Conservation (phyloP, 192 early-diverging fungal genomes). For the Rhizophagus clarus region DNA sequence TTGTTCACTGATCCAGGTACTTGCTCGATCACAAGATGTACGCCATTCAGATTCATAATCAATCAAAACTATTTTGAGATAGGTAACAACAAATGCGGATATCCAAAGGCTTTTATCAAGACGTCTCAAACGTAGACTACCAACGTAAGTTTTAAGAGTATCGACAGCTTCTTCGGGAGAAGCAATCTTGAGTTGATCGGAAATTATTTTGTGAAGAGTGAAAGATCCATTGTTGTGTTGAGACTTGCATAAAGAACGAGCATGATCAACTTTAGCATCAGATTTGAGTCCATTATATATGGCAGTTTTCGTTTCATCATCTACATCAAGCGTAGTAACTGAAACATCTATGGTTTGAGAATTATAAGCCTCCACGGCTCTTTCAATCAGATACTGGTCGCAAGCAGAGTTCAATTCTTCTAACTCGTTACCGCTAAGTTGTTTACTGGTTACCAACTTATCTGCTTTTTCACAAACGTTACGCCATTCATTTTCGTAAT, state of each 20-base stretch:
- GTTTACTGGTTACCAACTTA: neutral
- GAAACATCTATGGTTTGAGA: neutral
- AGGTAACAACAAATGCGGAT: conserved; percentile 12
- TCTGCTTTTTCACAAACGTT: neutral
- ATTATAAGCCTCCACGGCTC: neutral
- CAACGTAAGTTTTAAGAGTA: neutral
- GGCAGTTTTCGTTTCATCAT: neutral
- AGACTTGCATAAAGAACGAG: neutral
- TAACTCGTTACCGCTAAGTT: neutral
- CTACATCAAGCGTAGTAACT: neutral
- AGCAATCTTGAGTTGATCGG: neutral
- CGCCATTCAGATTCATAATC: neutral
- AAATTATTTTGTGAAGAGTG: neutral
- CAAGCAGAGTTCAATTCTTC: neutral
- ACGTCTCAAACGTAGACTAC: neutral
- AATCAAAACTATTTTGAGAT: neutral
- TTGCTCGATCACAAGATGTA: neutral
- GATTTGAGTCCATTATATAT: neutral
- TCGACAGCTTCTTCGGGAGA: neutral
- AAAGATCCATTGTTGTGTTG: neutral
- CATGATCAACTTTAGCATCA: neutral
- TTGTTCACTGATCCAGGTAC: neutral
- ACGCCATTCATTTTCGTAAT: neutral
- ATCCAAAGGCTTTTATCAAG: neutral
- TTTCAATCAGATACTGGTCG: neutral